These are phyloP conservation scores for Oryza longistaminata DNA, from an alignment of 176 grass and related monocot genomes.

Conservation along the genomic window DNA sequence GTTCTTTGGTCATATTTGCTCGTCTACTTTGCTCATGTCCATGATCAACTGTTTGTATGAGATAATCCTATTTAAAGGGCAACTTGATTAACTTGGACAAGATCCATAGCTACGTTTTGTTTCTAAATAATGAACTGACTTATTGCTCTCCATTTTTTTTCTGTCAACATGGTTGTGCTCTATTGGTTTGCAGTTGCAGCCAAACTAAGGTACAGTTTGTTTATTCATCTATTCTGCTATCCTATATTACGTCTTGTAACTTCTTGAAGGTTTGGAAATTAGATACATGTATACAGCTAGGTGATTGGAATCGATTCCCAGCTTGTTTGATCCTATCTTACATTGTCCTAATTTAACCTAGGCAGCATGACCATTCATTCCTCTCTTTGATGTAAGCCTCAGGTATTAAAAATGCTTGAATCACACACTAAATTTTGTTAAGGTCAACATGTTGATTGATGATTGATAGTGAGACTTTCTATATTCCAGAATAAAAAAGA, in stretches of 20 bases:
- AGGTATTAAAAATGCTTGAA: background rate
- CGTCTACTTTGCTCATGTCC: constrained; percentile 3
- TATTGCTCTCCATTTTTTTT: background rate
- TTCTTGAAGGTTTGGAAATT: background rate
- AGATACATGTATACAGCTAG: background rate
- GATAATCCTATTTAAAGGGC: constrained; percentile 7
- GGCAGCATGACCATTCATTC: constrained; percentile 6
- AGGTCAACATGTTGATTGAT: constrained; percentile 27
- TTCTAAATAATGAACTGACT: background rate
- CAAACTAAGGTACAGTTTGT: constrained; percentile 6
- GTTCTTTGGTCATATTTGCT: constrained; percentile 8
- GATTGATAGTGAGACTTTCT: background rate
- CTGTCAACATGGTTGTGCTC: background rate
- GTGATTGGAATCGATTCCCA: background rate
- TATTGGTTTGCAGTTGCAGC: constrained; percentile 16
- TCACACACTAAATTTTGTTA: constrained; percentile 22
- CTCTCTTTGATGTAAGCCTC: background rate
- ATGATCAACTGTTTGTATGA: background rate
- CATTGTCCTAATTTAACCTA: background rate
- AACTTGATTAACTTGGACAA: background rate
- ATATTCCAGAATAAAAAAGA: background rate
- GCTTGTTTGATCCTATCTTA: constrained; percentile 11
- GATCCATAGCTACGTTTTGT: background rate
- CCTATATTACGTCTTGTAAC: background rate
- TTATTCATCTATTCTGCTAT: background rate